Evolutionary conservation across 768 basidiomycete genomes (phyloP).

Genomic region (Tylopilus vinaceipallidus): DNA sequence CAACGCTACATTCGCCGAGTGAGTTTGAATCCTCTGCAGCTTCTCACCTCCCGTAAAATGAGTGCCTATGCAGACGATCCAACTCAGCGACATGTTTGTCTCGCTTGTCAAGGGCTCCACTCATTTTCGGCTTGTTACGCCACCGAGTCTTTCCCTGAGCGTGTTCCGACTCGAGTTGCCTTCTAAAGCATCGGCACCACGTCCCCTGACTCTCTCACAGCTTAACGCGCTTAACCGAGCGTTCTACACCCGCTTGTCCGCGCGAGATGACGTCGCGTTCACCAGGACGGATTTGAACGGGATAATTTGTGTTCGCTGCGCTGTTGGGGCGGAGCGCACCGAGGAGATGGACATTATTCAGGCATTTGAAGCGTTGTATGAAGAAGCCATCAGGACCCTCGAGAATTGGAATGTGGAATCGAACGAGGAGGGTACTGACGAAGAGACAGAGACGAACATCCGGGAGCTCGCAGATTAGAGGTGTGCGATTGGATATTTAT

Average conservation of each 20-base stretch:
- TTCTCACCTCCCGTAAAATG: too few species aligned
- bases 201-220: slow-evolving; percentile 32
- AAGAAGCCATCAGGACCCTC: slow-evolving; percentile 53
- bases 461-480: too few species aligned
- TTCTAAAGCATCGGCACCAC: too few species aligned
- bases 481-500: too few species aligned
- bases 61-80: slow-evolving; percentile 49
- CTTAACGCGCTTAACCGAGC: slow-evolving; percentile 66
- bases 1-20: too few species aligned
- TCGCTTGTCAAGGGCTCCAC: slow-evolving; percentile 49
- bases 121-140: slow-evolving; percentile 62
- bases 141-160: slow-evolving; percentile 67
- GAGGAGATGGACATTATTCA: slow-evolving; percentile 56
- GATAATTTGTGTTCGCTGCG: slow-evolving; percentile 72
- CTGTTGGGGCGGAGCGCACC: slow-evolving; percentile 71
- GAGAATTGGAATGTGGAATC: slow-evolving; percentile 34
- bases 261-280: slow-evolving; percentile 63
- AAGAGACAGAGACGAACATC: too few species aligned
- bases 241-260: slow-evolving; percentile 58
- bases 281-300: slow-evolving; percentile 80
- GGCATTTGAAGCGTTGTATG: slow-evolving; percentile 57
- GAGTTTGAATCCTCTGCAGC: too few species aligned
- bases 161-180: slow-evolving; percentile 74
- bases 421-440: not conserved
- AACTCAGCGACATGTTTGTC: slow-evolving; percentile 56